These are phyloP conservation scores for Ogataea naganishii DNA, from an alignment of 805 yeast genomes.

Conservation along the genomic window DNA sequence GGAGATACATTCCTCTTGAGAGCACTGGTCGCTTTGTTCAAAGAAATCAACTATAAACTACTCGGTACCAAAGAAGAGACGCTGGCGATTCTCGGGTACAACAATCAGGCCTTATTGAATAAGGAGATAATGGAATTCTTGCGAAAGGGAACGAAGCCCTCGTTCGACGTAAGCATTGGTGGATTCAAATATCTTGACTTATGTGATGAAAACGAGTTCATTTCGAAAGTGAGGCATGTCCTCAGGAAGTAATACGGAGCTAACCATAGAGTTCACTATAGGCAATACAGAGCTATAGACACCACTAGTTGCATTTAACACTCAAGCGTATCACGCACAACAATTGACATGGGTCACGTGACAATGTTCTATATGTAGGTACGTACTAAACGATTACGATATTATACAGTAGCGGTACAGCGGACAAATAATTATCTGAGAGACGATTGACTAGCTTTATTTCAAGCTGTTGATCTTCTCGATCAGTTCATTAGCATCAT, in stretches of 20 bases:
- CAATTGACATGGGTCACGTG: too few relatives aligned
- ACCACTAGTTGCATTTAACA: too few relatives aligned
- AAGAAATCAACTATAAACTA: slow-evolving; percentile 38
- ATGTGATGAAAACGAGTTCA: slow-evolving; percentile 42
- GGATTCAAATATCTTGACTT: slow-evolving; percentile 33
- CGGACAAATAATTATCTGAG: too few relatives aligned
- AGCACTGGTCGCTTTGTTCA: slow-evolving; percentile 43
- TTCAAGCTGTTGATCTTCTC: slow-evolving; percentile 18
- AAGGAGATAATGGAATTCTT: slow-evolving; percentile 1
- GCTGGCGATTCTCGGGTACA: slow-evolving; percentile 28
- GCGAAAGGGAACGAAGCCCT: slow-evolving; percentile 1
- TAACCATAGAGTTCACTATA: not conserved
- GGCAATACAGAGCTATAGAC: too few relatives aligned
- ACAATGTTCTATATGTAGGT: too few relatives aligned
- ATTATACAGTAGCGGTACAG: too few relatives aligned
- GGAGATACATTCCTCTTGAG: slow-evolving; percentile 49
- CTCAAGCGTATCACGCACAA: too few relatives aligned
- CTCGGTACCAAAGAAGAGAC: slow-evolving; percentile 43
- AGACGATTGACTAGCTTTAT: too few relatives aligned
- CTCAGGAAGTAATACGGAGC: slow-evolving; percentile 17
- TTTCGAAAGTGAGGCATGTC: slow-evolving; percentile 30
- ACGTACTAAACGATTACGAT: too few relatives aligned
- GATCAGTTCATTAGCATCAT: slow-evolving; percentile 51
- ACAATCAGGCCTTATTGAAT: slow-evolving; percentile 20
- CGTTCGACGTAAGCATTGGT: slow-evolving; percentile 6